Percentiles rank a stretch among this genome's conserved stretches.
phyloP scores from a whole-genome alignment of 208 protist genomes.

The Trypanosoma congolense region DNA sequence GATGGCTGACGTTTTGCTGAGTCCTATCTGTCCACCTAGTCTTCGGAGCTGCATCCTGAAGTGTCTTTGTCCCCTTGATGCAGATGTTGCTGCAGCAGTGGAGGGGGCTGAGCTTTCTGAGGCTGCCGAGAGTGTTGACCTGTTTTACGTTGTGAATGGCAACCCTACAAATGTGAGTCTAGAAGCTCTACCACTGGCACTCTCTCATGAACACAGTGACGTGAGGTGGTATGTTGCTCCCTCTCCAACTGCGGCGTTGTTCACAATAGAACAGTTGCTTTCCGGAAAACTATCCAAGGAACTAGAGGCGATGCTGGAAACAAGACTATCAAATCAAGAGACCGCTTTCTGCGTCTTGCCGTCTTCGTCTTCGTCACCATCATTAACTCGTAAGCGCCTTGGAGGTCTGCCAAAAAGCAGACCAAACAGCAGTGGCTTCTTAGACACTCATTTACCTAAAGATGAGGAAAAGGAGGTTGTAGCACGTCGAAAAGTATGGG shows the following conservation, averaged over 20 bases:
- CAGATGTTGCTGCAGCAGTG: background rate
- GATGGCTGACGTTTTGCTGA: slow-evolving; percentile 41
- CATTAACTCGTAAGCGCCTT: background rate
- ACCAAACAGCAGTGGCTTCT: background rate
- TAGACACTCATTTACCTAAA: background rate
- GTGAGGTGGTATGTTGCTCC: slow-evolving; percentile 13
- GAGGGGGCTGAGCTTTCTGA: background rate
- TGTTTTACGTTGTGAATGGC: slow-evolving; percentile 12
- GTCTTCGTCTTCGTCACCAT: background rate
- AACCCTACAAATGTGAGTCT: background rate
- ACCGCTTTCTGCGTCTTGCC: background rate
- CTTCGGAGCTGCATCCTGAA: background rate
- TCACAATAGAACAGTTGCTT: slow-evolving; percentile 5
- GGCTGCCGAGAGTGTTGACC: background rate
- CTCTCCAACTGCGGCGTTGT: slow-evolving; percentile 10
- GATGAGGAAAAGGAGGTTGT: background rate
- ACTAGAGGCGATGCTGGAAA: slow-evolving; percentile 4
- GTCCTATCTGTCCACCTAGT: slow-evolving; percentile 1
- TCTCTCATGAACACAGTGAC: background rate
- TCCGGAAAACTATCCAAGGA: slow-evolving; percentile 5
- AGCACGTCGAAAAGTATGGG: slow-evolving; percentile 14
- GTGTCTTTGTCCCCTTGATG: slow-evolving; percentile 7
- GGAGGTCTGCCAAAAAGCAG: background rate
- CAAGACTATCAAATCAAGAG: background rate
- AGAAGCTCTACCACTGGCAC: background rate